phyloP scores from a whole-genome alignment of 2,329 filamentous ascomycete species.

The Fusarium sp. region DNA sequence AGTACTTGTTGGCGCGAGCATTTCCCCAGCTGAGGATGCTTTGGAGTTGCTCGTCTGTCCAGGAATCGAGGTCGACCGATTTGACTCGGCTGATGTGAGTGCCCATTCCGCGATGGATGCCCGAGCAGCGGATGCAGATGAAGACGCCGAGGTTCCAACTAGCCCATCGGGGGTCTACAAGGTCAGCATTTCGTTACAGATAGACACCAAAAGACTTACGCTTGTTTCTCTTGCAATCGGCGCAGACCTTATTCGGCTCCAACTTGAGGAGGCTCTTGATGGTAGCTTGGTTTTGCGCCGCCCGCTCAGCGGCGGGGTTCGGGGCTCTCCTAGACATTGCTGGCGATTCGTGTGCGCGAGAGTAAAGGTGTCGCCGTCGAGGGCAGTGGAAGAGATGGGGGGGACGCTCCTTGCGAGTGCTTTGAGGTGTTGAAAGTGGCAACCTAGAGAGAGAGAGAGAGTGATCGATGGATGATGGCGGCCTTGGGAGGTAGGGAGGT shows the following conservation, averaged over 20 bases:
- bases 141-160: constrained; percentile 99
- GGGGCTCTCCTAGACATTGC: constrained; percentile 79
- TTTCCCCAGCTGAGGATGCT: constrained; percentile 97
- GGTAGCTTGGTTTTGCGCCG: constrained; percentile 90
- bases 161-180: constrained; percentile 91
- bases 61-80: constrained; percentile 95
- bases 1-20: constrained; percentile 95
- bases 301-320: constrained; percentile 82
- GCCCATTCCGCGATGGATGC: constrained; percentile 98
- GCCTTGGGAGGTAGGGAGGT: constrained; percentile 41
- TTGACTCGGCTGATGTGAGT: constrained; percentile 98
- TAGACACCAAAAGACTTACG: constrained; percentile 62
- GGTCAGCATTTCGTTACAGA: constrained; percentile 10
- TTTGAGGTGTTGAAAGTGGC: constrained; percentile 34
- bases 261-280: constrained; percentile 96
- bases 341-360: constrained; percentile 11
- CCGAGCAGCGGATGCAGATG: constrained; percentile 96
- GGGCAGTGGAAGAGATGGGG: not conserved
- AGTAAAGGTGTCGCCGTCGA: not conserved
- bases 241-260: constrained; percentile 94
- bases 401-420: constrained; percentile 8
- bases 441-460: constrained; percentile 31
- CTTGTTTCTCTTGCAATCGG: constrained; percentile 99
- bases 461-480: constrained; percentile 16
- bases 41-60: constrained; percentile 97